Evolutionary conservation across 768 basidiomycete genomes (phyloP).

Genomic region (Xerocomellus chrysenteron): DNA sequence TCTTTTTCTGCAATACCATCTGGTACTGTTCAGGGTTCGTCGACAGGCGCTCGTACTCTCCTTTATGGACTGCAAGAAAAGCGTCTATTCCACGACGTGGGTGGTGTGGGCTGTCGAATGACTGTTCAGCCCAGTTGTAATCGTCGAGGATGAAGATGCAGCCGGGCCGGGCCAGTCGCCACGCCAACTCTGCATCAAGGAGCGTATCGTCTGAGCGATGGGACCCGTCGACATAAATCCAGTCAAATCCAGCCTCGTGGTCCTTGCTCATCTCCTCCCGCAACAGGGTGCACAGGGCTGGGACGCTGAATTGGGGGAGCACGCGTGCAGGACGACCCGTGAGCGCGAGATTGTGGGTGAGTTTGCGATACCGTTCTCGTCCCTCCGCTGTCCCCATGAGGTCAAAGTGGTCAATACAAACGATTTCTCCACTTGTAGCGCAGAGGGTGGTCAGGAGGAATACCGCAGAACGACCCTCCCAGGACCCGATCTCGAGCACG

Average conservation of each 20-base stretch:
- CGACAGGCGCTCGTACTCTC: slow-evolving; percentile 46
- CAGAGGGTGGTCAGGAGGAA: slow-evolving; percentile 53
- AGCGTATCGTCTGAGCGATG: slow-evolving; percentile 60
- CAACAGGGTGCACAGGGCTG: slow-evolving; percentile 47
- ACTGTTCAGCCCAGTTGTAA: slow-evolving; percentile 53
- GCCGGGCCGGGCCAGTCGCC: slow-evolving; percentile 51
- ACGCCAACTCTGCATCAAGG: slow-evolving; percentile 58
- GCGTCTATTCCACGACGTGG: slow-evolving; percentile 57
- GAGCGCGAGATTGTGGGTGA: slow-evolving; percentile 47
- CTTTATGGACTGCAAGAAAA: slow-evolving; percentile 50
- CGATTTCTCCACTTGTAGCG: slow-evolving; percentile 41
- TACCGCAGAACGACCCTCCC: slow-evolving; percentile 63
- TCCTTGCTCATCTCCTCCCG: slow-evolving; percentile 41
- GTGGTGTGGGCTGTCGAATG: slow-evolving; percentile 48
- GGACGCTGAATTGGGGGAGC: slow-evolving; percentile 51
- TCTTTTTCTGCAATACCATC: slow-evolving; percentile 50
- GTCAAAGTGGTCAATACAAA: slow-evolving; percentile 62
- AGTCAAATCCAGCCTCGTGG: slow-evolving; percentile 48
- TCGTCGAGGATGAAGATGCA: slow-evolving; percentile 59
- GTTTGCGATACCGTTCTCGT: slow-evolving; percentile 40
- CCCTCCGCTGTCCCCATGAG: slow-evolving; percentile 49
- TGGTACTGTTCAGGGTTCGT: slow-evolving; percentile 42
- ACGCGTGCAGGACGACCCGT: slow-evolving; percentile 47
- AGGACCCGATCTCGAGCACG: slow-evolving; percentile 57
- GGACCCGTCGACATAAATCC: slow-evolving; percentile 59